Evolutionary conservation across 352 stramenopile species (phyloP).

Genomic region (Pythium volutum): DNA sequence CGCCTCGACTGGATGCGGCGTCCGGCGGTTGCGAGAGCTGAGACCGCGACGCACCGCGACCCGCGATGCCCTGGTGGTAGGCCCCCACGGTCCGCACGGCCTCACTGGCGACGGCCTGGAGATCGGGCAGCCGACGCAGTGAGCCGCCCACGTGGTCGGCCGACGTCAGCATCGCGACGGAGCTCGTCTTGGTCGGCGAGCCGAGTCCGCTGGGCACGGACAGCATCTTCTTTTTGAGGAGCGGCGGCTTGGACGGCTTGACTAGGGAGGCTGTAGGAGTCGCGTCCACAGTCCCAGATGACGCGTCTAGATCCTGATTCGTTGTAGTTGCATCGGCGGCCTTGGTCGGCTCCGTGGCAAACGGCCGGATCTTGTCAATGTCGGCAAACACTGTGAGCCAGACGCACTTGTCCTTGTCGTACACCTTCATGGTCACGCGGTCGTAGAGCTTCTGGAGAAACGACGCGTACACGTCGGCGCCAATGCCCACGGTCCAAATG

Average conservation of each 20-base stretch:
- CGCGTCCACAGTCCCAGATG: not conserved
- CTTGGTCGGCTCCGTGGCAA: conserved; percentile 35
- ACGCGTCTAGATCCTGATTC: conserved; percentile 16
- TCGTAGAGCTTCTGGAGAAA: conserved; percentile 79
- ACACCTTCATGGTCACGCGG: conserved; percentile 73
- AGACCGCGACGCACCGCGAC: conserved; percentile 2
- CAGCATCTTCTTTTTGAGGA: conserved; percentile 30
- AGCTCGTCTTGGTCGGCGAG: conserved; percentile 20
- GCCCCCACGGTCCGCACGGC: not conserved
- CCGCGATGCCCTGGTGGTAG: conserved; percentile 10
- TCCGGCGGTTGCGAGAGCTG: not conserved
- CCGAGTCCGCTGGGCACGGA: conserved; percentile 25
- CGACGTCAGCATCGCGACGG: conserved; percentile 2
- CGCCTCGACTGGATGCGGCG: conserved; percentile 10
- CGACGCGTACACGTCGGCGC: conserved; percentile 50
- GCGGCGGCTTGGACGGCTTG: conserved; percentile 15
- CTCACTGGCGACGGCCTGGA: conserved; percentile 6
- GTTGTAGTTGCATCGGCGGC: conserved; percentile 7
- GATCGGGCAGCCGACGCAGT: conserved; percentile 22
- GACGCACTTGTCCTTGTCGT: conserved; percentile 55
- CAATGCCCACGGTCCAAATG: conserved; percentile 75
- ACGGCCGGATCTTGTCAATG: conserved; percentile 66
- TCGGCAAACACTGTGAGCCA: conserved; percentile 76
- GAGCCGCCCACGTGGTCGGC: conserved; percentile 21
- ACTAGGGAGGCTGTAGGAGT: not conserved